Evolutionary conservation across 495 filamentous ascomycete genomes (phyloP).

Genomic region (Cercophora samala): DNA sequence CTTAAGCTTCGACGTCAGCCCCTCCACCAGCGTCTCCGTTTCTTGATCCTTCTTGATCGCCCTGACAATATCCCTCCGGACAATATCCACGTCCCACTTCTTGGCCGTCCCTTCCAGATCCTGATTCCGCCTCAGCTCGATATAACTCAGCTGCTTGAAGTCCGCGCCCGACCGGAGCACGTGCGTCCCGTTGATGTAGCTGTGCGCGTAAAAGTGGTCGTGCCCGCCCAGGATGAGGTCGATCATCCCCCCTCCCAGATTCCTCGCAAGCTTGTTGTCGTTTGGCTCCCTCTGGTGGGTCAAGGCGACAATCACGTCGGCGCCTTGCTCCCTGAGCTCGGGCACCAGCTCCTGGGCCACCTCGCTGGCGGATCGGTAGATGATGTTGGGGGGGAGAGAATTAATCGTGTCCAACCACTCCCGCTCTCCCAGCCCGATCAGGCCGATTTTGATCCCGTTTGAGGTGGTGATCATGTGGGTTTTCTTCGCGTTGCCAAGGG

Average conservation of each 20-base stretch:
- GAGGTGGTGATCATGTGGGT: constrained; percentile 70
- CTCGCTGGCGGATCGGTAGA: constrained; percentile 71
- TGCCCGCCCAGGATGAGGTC: constrained; percentile 87
- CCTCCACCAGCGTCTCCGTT: constrained; percentile 57
- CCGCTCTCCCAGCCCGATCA: constrained; percentile 77
- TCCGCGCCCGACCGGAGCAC: constrained; percentile 80
- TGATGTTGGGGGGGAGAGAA: constrained; percentile 70
- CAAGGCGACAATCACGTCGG: constrained; percentile 74
- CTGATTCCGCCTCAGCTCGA: constrained; percentile 59
- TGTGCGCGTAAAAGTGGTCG: constrained; percentile 82
- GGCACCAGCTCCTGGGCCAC: constrained; percentile 71
- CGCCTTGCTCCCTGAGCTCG: constrained; percentile 66
- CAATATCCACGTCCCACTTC: constrained; percentile 75
- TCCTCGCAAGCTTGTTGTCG: constrained; percentile 73
- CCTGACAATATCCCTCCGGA: constrained; percentile 65
- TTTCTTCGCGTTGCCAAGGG: constrained; percentile 67
- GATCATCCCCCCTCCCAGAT: constrained; percentile 59
- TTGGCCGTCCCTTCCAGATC: constrained; percentile 40
- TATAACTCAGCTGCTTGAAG: constrained; percentile 86
- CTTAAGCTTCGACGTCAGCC: constrained; percentile 65
- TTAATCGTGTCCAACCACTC: constrained; percentile 85
- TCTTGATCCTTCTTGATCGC: constrained; percentile 59
- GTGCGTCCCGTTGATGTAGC: constrained; percentile 70
- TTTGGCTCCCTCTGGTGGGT: constrained; percentile 87
- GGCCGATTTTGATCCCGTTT: constrained; percentile 79